A percentile compares a stretch with the other conserved stretches of the same genome.
Evolutionary conservation across 106 monocot species (phyloP).

Genomic region (Phalaenopsis equestris): DNA sequence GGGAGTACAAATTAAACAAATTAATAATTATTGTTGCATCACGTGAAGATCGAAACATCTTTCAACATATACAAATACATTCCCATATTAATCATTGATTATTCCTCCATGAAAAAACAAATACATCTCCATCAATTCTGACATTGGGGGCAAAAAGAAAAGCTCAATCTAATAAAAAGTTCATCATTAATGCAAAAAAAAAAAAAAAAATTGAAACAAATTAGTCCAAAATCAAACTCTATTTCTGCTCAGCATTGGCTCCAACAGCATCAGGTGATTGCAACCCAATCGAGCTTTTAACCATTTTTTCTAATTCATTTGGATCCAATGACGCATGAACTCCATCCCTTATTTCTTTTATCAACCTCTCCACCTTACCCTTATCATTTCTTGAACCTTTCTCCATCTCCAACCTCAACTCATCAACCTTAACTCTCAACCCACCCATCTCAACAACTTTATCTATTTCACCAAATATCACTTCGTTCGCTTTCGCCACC

Average conservation of each 20-base stretch:
- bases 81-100: too few species aligned
- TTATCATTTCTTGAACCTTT: conserved; percentile 29
- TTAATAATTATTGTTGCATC: too few species aligned
- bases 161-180: not conserved
- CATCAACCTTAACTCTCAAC: conserved; percentile 39
- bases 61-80: too few species aligned
- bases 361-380: conserved; percentile 33
- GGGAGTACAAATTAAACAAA: too few species aligned
- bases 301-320: conserved; percentile 32
- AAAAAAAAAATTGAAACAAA: not conserved
- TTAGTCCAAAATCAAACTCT: not conserved
- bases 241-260: not conserved
- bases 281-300: conserved; percentile 6
- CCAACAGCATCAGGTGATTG: not conserved
- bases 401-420: conserved; percentile 43
- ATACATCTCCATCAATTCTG: too few species aligned
- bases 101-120: too few species aligned
- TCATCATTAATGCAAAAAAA: not conserved
- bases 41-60: too few species aligned
- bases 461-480: conserved; percentile 42
- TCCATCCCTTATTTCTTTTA: conserved; percentile 47
- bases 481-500: conserved; percentile 29
- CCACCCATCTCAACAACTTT: conserved; percentile 32
- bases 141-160: not conserved
- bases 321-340: conserved; percentile 31